phyloP scores from a whole-genome alignment of 805 yeast species.

The Wickerhamiella lipophila region DNA sequence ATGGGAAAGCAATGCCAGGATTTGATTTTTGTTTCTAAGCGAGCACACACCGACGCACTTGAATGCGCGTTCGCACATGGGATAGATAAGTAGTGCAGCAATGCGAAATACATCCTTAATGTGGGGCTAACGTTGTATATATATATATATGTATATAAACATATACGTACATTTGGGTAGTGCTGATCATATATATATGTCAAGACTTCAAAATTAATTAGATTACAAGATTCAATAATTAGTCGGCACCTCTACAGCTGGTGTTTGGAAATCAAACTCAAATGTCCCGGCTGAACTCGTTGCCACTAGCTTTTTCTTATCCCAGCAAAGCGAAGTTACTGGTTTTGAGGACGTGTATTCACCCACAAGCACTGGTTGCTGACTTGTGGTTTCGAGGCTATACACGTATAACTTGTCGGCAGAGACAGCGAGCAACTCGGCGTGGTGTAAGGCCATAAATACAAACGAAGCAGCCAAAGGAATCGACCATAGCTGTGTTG shows the following conservation, averaged over 20 bases:
- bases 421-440: background rate
- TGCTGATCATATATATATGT: no score
- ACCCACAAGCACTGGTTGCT: background rate
- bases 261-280: slow-evolving; percentile 1
- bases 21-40: no score
- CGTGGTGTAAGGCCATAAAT: background rate
- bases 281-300: background rate
- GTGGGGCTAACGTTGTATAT: no score
- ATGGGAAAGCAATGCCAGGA: no score
- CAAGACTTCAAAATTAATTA: no score
- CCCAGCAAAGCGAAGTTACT: slow-evolving; percentile 1
- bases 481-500: slow-evolving; percentile 12
- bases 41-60: no score
- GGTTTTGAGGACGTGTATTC: background rate
- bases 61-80: no score
- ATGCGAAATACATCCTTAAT: no score
- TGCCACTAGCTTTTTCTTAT: background rate
- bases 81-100: no score
- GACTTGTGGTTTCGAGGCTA: background rate
- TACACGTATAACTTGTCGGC: background rate
- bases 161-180: no score
- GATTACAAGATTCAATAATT: no score
- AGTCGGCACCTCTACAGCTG: background rate
- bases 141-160: no score
- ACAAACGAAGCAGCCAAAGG: background rate